Conservation (phyloP, 495 filamentous ascomycete genomes). For the Aspergillus coremiiformis region DNA sequence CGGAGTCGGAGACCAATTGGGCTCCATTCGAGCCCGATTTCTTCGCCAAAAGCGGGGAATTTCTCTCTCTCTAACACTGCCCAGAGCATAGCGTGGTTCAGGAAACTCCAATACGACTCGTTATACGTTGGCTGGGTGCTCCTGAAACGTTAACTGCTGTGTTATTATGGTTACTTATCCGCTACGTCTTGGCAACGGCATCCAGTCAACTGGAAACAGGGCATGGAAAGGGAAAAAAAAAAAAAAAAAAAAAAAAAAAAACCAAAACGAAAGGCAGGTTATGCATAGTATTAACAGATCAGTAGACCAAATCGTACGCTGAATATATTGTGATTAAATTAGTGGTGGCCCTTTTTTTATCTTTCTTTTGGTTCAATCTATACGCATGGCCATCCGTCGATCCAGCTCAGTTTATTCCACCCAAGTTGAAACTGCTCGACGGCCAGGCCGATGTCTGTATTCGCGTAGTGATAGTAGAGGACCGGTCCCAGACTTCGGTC, state of each 20-base stretch:
- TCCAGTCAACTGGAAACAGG: neutral
- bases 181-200: neutral
- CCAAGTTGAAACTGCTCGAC: conserved; percentile 49
- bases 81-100: too few species aligned
- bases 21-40: too few species aligned
- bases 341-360: too few species aligned
- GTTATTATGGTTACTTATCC: neutral
- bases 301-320: too few species aligned
- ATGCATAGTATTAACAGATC: too few species aligned
- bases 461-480: conserved; percentile 66
- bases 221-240: neutral
- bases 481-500: conserved; percentile 43
- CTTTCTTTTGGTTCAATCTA: neutral
- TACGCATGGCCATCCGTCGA: conserved; percentile 50
- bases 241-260: neutral
- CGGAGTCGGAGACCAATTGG: too few species aligned
- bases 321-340: neutral
- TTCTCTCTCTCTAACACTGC: too few species aligned
- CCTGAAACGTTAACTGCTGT: too few species aligned
- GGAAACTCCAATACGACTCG: too few species aligned
- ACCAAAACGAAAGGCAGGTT: neutral
- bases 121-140: too few species aligned
- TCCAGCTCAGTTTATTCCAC: conserved; percentile 57
- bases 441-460: conserved; percentile 48
- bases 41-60: neutral